These are phyloP conservation scores for Mangifera indica DNA, from an alignment of 345 rosid species.

Conservation along the genomic window DNA sequence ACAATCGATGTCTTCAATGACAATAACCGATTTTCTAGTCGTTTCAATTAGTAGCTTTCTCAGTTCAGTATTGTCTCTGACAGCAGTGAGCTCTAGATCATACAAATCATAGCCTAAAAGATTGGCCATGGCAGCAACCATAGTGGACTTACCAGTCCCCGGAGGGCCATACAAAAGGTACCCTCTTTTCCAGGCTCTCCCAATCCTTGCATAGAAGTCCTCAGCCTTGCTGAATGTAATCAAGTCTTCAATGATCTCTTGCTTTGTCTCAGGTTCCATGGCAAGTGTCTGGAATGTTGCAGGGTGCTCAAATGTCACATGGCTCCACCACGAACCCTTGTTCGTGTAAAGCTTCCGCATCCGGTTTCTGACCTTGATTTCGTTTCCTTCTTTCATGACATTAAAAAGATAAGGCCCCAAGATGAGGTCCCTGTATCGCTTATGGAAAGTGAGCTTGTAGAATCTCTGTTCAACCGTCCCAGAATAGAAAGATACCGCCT, in stretches of 20 bases:
- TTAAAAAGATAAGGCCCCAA: conserved; percentile 33
- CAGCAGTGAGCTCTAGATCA: conserved; percentile 40
- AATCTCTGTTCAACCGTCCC: conserved; percentile 28
- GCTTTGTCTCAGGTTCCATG: conserved; percentile 35
- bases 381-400: conserved; percentile 48
- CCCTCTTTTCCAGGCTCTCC: conserved; percentile 50
- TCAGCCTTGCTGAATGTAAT: conserved; percentile 26
- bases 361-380: conserved; percentile 39
- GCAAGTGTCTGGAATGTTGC: conserved; percentile 37
- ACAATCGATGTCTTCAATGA: conserved; percentile 49
- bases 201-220: conserved; percentile 37
- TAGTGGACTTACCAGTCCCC: conserved; percentile 45
- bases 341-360: conserved; percentile 57
- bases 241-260: conserved; percentile 33
- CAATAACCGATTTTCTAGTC: conserved; percentile 32
- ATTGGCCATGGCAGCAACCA: conserved; percentile 44
- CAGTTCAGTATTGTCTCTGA: conserved; percentile 42
- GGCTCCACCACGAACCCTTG: conserved; percentile 41
- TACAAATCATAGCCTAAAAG: conserved; percentile 37
- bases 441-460: conserved; percentile 46
- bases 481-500: conserved; percentile 23
- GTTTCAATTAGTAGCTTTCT: conserved; percentile 38
- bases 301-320: conserved; percentile 39
- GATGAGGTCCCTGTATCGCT: conserved; percentile 31
- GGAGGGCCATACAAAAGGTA: conserved; percentile 46